Evolutionary conservation across 139 green algal genomes (phyloP).

Genomic region (Coelastrella sp.): DNA sequence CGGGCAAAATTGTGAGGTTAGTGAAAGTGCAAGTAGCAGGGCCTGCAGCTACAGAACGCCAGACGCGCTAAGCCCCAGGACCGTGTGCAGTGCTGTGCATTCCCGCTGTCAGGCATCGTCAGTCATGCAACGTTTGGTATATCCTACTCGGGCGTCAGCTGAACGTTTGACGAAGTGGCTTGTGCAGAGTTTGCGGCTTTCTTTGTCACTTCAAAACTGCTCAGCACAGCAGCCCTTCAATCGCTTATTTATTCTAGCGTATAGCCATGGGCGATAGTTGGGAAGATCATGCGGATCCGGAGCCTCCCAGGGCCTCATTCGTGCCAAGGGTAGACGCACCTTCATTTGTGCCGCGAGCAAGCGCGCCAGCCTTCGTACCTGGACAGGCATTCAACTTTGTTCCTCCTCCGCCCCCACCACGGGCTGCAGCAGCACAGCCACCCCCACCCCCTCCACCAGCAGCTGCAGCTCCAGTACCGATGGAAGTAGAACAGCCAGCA

Average conservation of each 20-base stretch:
- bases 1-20: too few species aligned
- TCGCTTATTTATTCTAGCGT: not conserved
- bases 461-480: constrained; percentile 9
- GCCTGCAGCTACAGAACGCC: not conserved
- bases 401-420: constrained; percentile 44
- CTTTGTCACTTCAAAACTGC: constrained; percentile 18
- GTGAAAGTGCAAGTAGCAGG: not conserved
- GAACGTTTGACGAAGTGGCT: not conserved
- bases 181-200: constrained; percentile 10
- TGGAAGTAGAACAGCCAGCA: constrained; percentile 10
- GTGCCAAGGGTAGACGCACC: constrained; percentile 57
- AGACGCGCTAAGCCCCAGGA: not conserved
- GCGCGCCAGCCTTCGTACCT: constrained; percentile 62
- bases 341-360: constrained; percentile 80
- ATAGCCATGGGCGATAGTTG: constrained; percentile 18
- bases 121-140: not conserved
- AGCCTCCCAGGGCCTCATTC: constrained; percentile 11
- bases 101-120: not conserved
- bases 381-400: constrained; percentile 14
- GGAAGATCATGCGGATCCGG: constrained; percentile 35
- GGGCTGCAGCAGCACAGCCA: constrained; percentile 18
- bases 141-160: too few species aligned
- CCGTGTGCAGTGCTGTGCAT: not conserved
- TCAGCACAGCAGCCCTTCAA: not conserved
- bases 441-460: constrained; percentile 35